These are phyloP conservation scores for Suillus cothurnatus DNA, from an alignment of 768 basidiomycete genomes.

Conservation along the genomic window DNA sequence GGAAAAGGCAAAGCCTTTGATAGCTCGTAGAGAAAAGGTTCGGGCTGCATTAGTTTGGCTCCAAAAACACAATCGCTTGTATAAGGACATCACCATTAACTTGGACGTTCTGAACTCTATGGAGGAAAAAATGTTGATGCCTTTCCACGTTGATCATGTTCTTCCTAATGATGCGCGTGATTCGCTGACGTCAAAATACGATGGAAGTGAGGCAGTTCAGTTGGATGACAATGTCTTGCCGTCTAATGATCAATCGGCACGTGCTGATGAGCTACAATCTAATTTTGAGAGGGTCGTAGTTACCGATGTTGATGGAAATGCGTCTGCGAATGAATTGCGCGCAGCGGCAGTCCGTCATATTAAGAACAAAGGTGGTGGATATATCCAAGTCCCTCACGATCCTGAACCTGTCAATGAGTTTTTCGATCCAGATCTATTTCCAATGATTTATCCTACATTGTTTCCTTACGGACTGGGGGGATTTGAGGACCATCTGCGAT, in stretches of 20 bases:
- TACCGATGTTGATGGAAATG: constrained; percentile 27
- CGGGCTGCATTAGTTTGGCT: constrained; percentile 39
- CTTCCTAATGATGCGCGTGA: constrained; percentile 15
- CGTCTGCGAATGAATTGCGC: neutral
- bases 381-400: neutral
- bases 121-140: constrained; percentile 21
- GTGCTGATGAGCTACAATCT: no score
- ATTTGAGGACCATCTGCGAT: neutral
- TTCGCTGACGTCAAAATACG: constrained; percentile 18
- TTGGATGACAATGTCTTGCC: no score
- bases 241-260: no score
- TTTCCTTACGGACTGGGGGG: neutral
- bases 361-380: neutral
- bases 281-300: constrained; percentile 31
- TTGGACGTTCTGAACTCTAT: constrained; percentile 21
- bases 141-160: constrained; percentile 33
- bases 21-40: constrained; percentile 34
- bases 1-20: constrained; percentile 36
- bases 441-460: neutral
- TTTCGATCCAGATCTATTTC: neutral
- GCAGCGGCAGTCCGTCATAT: neutral
- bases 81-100: constrained; percentile 34
- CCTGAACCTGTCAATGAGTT: neutral
- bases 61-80: constrained; percentile 37
- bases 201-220: constrained; percentile 7